Evolutionary conservation across 2,329 filamentous ascomycete species (phyloP).

Genomic region (Alternaria novae-zelandiae): DNA sequence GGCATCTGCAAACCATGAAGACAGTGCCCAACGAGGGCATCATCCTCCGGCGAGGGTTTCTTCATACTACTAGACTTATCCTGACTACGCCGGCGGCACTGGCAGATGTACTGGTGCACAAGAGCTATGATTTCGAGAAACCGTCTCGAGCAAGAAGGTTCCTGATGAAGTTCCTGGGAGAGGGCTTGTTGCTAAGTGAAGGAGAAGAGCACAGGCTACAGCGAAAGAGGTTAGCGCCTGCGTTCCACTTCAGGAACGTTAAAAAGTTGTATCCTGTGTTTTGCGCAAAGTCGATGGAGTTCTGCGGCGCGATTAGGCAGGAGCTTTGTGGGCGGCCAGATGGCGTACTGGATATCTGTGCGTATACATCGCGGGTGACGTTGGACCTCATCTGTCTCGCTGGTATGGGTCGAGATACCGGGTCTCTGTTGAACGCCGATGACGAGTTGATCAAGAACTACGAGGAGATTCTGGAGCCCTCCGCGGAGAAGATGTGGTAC

Average conservation of each 20-base stretch:
- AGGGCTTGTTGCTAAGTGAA: constrained; percentile 59
- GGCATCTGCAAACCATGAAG: constrained; percentile 46
- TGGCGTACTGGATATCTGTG: constrained; percentile 50
- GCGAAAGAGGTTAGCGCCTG: constrained; percentile 78
- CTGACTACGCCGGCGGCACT: constrained; percentile 51
- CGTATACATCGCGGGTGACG: constrained; percentile 53
- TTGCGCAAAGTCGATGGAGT: constrained; percentile 77
- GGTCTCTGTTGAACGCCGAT: constrained; percentile 49
- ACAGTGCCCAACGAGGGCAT: constrained; percentile 50
- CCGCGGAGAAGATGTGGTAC: constrained; percentile 55
- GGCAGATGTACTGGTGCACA: constrained; percentile 60
- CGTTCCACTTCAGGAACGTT: constrained; percentile 84
- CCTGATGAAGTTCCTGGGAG: constrained; percentile 57
- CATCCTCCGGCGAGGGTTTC: constrained; percentile 48
- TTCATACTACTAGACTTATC: constrained; percentile 48
- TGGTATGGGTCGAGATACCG: constrained; percentile 54
- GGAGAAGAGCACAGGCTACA: constrained; percentile 59
- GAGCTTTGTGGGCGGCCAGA: constrained; percentile 53
- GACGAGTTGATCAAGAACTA: constrained; percentile 53
- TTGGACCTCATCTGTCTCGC: constrained; percentile 57
- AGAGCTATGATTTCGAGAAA: constrained; percentile 63
- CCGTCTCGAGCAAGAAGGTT: constrained; percentile 53
- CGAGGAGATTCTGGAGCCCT: constrained; percentile 55
- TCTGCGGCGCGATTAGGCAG: constrained; percentile 66
- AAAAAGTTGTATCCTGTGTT: constrained; percentile 86